Evolutionary conservation across 176 grass and related monocot species (phyloP).

Genomic region (Ensete ventricosum): DNA sequence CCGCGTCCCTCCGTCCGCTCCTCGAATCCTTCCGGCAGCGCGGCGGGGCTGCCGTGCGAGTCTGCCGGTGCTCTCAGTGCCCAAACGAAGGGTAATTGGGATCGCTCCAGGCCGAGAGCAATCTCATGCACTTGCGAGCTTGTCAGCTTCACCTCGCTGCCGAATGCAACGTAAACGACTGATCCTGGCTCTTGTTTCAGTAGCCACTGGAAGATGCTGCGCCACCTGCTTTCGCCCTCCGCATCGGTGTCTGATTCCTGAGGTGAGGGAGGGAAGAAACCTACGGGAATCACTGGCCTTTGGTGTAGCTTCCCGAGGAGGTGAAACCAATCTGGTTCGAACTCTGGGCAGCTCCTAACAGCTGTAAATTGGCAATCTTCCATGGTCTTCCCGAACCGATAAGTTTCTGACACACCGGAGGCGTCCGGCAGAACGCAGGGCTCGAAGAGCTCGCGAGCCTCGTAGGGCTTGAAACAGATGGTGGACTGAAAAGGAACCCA

Average conservation of each 20-base stretch:
- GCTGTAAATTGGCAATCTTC: slow-evolving; percentile 39
- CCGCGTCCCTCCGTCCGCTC: slow-evolving; percentile 13
- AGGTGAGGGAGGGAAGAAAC: slow-evolving; percentile 27
- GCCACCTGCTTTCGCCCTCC: not conserved
- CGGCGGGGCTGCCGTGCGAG: not conserved
- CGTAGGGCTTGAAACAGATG: slow-evolving; percentile 31
- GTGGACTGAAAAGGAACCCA: slow-evolving; percentile 36
- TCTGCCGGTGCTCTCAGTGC: slow-evolving; percentile 29
- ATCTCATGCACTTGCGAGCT: slow-evolving; percentile 29
- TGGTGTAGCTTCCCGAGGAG: slow-evolving; percentile 31
- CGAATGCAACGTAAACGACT: slow-evolving; percentile 59
- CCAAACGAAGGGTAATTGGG: slow-evolving; percentile 51
- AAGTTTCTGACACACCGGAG: slow-evolving; percentile 34
- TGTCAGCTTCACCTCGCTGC: slow-evolving; percentile 51
- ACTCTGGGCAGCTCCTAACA: slow-evolving; percentile 28
- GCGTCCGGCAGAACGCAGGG: slow-evolving; percentile 13
- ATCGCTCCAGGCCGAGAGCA: slow-evolving; percentile 44
- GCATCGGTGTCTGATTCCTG: not conserved
- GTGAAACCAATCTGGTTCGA: slow-evolving; percentile 32
- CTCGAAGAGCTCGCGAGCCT: slow-evolving; percentile 29
- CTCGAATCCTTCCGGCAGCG: slow-evolving; percentile 39
- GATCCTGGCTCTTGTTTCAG: slow-evolving; percentile 24
- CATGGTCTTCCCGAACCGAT: slow-evolving; percentile 31
- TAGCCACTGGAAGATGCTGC: slow-evolving; percentile 32
- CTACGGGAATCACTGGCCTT: slow-evolving; percentile 43